These are phyloP conservation scores for Kazachstania psychrophila DNA, from an alignment of 805 yeast genomes.

Conservation along the genomic window DNA sequence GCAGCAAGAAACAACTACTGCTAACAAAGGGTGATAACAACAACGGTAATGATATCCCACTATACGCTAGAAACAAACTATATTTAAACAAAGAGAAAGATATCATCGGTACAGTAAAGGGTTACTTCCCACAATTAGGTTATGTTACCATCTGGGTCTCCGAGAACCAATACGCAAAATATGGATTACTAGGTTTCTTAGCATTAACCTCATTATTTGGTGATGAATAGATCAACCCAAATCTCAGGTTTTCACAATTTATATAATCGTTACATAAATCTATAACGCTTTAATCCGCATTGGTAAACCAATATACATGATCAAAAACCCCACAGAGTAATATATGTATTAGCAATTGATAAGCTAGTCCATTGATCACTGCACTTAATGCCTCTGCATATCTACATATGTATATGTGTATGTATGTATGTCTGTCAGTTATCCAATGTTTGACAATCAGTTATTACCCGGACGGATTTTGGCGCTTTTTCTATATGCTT, in stretches of 20 bases:
- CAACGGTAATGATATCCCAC: constrained; percentile 78
- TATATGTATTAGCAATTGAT: too few relatives aligned
- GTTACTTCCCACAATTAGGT: constrained; percentile 81
- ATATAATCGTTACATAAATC: too few relatives aligned
- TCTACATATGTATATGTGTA: too few relatives aligned
- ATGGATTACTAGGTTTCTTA: constrained; percentile 63
- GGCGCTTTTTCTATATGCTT: too few relatives aligned
- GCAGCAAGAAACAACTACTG: constrained; percentile 50
- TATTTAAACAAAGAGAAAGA: constrained; percentile 73
- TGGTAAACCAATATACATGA: too few relatives aligned
- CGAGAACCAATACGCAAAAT: constrained; percentile 78
- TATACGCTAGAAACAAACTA: constrained; percentile 66
- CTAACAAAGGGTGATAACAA: constrained; percentile 96
- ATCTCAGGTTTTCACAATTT: too few relatives aligned
- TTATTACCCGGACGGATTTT: background rate
- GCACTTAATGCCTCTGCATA: too few relatives aligned
- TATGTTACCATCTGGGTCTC: constrained; percentile 86
- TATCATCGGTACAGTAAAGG: constrained; percentile 86
- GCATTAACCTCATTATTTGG: constrained; percentile 60
- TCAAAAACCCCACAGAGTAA: too few relatives aligned
- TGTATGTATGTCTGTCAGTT: too few relatives aligned
- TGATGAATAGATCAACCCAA: constrained; percentile 38
- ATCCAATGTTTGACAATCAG: too few relatives aligned
- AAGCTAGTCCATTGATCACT: too few relatives aligned
- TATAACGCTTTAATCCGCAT: too few relatives aligned